Base-by-base conservation (phyloP, 2,329 filamentous ascomycete genomes). In the Kalaharituber pfeilii region DNA sequence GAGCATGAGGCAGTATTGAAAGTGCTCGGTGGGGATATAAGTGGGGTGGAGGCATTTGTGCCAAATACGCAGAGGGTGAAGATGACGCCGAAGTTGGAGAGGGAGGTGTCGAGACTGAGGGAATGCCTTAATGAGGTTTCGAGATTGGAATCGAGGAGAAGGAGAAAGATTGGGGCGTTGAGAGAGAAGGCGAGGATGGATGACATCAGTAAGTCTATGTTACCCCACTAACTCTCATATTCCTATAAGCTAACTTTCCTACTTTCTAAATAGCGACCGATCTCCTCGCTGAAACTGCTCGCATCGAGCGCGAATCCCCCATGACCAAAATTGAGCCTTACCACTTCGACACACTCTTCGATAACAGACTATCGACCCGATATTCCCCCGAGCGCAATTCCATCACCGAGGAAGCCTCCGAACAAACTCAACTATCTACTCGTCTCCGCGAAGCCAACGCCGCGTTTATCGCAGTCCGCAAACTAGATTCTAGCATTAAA, bases 341-440 rank as follows among this genome's bases (percentile, higher is more conserved):
- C 2, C 87, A 95, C 63, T 96, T 98, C 64, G 91, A 98, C 64
- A 78, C 80, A 52, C 82, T 96, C 49, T 95, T 96, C 60, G 86
- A 94, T 63, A 76, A 80, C 60, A 79, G 87, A 1, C 75, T 98
- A 1, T 79, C 82, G 52, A 69, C 67, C 47, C 74, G 82, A 49
- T 98, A 96, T 66, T 85, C 94, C 59, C 69, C 77, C 0, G 89
- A 96, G 61, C 70, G 84, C 15, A 79, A 81, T 25, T 76, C 80
- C 56, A 71, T 94, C 0, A 72, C 76, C 2, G 78, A 81, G 52
- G 89, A 95, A 64, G 74, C 74, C 1, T 72, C 75, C 27, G 86
- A 94, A 53, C 91, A 96, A 67, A 78, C 84, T 2, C 77, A 79
- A 49, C 71, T 91, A 0, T 69, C 84, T 2, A 70, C 74, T 2